Evolutionary conservation across 2,329 filamentous ascomycete genomes (phyloP).

Genomic region (Parascedosporium putredinis): DNA sequence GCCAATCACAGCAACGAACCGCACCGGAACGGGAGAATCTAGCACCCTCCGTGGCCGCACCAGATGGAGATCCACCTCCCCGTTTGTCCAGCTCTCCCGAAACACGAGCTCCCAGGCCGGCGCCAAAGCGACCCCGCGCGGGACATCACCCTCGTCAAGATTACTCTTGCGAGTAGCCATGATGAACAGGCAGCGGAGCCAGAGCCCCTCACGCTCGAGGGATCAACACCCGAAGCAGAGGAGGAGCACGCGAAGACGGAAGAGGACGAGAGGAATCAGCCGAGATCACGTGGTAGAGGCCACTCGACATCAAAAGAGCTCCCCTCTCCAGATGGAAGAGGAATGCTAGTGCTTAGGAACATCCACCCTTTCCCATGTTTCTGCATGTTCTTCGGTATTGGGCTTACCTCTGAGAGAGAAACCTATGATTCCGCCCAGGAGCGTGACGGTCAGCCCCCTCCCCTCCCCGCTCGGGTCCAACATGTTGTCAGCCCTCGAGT

Average conservation of each 20-base stretch:
- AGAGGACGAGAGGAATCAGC: conserved; percentile 3
- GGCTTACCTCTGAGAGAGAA: no score
- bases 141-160: neutral
- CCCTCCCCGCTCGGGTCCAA: no score
- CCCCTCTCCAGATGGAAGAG: neutral
- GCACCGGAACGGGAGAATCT: conserved; percentile 4
- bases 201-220: conserved; percentile 4
- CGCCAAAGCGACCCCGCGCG: neutral
- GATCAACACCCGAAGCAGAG: neutral
- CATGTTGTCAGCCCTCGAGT: no score
- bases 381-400: no score
- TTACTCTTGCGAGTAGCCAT: conserved; percentile 1
- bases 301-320: neutral
- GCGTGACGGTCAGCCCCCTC: no score
- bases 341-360: no score
- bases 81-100: neutral
- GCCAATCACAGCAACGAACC: neutral
- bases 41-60: conserved; percentile 4
- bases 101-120: neutral
- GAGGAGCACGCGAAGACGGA: conserved; percentile 2
- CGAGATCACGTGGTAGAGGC: neutral
- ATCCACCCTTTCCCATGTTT: no score
- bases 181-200: conserved; percentile 1
- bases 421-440: no score
- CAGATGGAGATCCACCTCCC: conserved; percentile 5